Conservation (phyloP, 768 basidiomycete species). For the Russula abietina region DNA sequence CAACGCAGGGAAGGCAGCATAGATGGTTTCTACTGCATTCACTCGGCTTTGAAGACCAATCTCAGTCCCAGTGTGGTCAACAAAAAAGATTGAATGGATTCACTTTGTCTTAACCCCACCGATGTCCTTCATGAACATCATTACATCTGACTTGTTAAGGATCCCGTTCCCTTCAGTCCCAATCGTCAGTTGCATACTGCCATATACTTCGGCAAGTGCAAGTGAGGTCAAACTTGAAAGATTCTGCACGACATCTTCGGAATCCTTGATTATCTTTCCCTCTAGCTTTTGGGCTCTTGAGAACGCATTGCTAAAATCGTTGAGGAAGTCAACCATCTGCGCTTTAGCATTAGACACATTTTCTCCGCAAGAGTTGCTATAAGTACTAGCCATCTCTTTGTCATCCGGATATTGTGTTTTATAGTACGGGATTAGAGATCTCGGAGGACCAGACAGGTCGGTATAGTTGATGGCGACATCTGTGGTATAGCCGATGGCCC, state of each 20-base stretch:
- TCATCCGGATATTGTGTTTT: constrained; percentile 33
- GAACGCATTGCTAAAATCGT: constrained; percentile 43
- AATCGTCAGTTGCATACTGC: too few relatives aligned
- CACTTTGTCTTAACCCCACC: too few relatives aligned
- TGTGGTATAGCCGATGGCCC: constrained; percentile 26
- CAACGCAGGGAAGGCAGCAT: constrained; percentile 44
- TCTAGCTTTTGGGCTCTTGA: constrained; percentile 44
- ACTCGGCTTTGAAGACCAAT: constrained; percentile 23
- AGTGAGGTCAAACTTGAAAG: constrained; percentile 48
- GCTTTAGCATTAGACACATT: not conserved
- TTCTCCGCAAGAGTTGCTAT: not conserved
- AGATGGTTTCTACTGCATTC: constrained; percentile 52
- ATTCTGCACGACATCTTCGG: constrained; percentile 42
- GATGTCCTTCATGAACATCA: too few relatives aligned
- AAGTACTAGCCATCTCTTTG: too few relatives aligned
- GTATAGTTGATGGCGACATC: constrained; percentile 29
- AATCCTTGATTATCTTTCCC: constrained; percentile 40
- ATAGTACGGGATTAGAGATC: constrained; percentile 41
- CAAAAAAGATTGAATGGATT: not conserved
- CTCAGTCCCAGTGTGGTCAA: not conserved
- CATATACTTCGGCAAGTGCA: constrained; percentile 50
- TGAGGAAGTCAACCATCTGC: constrained; percentile 41
- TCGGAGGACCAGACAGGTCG: constrained; percentile 36
- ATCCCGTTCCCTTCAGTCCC: constrained; percentile 42
- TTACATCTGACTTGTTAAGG: constrained; percentile 47